phyloP scores from a whole-genome alignment of 2,329 filamentous ascomycete genomes.

The Hypoxylon sp. region DNA sequence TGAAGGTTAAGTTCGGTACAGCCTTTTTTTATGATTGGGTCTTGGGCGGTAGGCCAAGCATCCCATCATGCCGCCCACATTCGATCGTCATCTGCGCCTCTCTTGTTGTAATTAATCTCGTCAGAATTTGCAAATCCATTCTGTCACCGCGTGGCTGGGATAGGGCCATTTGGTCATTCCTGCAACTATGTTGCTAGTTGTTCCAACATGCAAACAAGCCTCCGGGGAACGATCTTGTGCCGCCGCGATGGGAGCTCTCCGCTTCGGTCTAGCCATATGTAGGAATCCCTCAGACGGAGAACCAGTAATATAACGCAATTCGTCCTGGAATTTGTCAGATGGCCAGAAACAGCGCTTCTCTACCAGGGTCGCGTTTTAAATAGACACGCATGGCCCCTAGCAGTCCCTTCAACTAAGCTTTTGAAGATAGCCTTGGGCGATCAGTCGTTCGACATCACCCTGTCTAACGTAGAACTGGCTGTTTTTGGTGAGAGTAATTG shows the following conservation, averaged over 20 bases:
- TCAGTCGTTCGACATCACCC: constrained; percentile 93
- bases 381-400: constrained; percentile 2
- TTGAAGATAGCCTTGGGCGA: constrained; percentile 94
- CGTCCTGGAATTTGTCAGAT: constrained; percentile 8
- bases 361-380: constrained; percentile 12
- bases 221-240: constrained; percentile 38
- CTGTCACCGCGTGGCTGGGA: constrained; percentile 31
- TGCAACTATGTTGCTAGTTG: constrained; percentile 30
- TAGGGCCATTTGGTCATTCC: constrained; percentile 22
- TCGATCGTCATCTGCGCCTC: constrained; percentile 33
- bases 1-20: constrained; percentile 30
- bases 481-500: constrained; percentile 97
- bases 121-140: constrained; percentile 44
- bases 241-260: constrained; percentile 26
- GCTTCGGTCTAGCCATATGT: constrained; percentile 24
- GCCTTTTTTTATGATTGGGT: constrained; percentile 27
- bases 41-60: constrained; percentile 28
- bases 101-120: constrained; percentile 43
- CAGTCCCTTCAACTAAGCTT: constrained; percentile 77
- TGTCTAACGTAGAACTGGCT: constrained; percentile 98
- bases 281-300: constrained; percentile 7
- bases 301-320: constrained; percentile 16
- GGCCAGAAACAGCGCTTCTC: constrained; percentile 3
- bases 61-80: constrained; percentile 26
- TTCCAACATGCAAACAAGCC: constrained; percentile 33